Base-by-base conservation (phyloP, 352 stramenopile genomes). In the Phytophthora hybrid region DNA sequence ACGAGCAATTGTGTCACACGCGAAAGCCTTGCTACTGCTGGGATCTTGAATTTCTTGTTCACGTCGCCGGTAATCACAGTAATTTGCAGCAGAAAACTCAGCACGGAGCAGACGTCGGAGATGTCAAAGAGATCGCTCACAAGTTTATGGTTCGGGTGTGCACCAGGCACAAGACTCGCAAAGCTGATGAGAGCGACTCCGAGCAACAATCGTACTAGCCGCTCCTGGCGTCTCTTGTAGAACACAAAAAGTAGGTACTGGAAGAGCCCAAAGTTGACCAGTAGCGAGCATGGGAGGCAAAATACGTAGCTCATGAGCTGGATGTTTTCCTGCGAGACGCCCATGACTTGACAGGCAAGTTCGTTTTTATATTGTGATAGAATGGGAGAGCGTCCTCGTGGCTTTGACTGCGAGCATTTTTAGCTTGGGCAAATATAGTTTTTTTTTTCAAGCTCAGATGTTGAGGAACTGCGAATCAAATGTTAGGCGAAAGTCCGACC, bases 71-170 rank as follows among this genome's bases (percentile, higher is more conserved):
- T 72, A 19, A 83, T 72, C 57, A 86, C 81, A n/a, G 65, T 76
- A 66, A 81, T 82, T 34, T 83, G 66, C 3, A 83, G 54, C 4
- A 85, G 55, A 26, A 84, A 84, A n/a, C 72, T 85, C n/a, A 85
- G 47, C 29, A 70, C 66, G 19, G 56, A 73, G 21, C 67, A 73
- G 7, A 66, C 68, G 49, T 82, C 72, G 4, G 78, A 85, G 13
- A 81, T 70, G 66, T 80, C 75, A 53, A 79, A 81, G n/a, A 83
- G 59, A 31, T 77, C 34, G 41, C 56, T 44, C 14, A 79, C 62
- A 18, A 81, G 55, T 14, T 63, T 53, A 0, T 64, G 41, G 57
- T 77, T 57, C 18, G 77, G 67, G 32, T 75, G 61, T 5, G 69
- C 60, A 47, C 79, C 73, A 0, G 73, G 70, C 10, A 83, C 55